phyloP scores from a whole-genome alignment of 805 yeast genomes.

The Schizosaccharomyces japonicus region DNA sequence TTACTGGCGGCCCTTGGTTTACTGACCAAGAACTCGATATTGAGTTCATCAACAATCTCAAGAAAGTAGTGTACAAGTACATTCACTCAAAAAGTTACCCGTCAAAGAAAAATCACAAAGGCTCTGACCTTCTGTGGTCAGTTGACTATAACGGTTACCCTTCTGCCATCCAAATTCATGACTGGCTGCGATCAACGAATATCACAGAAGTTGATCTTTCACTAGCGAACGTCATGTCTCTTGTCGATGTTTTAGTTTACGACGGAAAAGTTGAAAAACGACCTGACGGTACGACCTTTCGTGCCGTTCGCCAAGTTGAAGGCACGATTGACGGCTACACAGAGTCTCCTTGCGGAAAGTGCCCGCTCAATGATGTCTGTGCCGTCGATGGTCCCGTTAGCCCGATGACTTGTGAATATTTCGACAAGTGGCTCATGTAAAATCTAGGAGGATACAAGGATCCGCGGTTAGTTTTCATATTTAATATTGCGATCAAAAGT shows the following conservation, averaged over 20 bases:
- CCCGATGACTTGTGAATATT: conserved; percentile 14
- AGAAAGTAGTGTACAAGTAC: conserved; percentile 71
- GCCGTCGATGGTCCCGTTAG: conserved; percentile 15
- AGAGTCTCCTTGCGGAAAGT: conserved; percentile 17
- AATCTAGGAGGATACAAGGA: too few relatives aligned
- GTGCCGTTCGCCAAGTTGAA: conserved; percentile 29
- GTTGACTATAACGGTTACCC: conserved; percentile 41
- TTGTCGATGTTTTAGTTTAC: conserved; percentile 68
- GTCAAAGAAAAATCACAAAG: conserved; percentile 9
- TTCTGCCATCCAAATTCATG: conserved; percentile 46
- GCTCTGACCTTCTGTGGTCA: conserved; percentile 9
- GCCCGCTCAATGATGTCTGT: conserved; percentile 15
- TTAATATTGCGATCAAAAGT: too few relatives aligned
- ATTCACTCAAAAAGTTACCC: conserved; percentile 58
- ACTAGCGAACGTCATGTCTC: conserved; percentile 45
- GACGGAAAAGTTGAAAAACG: conserved; percentile 61
- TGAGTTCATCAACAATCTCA: conserved; percentile 67
- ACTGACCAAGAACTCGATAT: conserved; percentile 86
- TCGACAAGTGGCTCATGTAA: conserved; percentile 15
- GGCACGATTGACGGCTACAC: conserved; percentile 12
- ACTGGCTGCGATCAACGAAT: conserved; percentile 45
- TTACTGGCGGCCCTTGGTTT: conserved; percentile 98
- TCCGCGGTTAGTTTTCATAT: too few relatives aligned
- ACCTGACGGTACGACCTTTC: conserved; percentile 36
- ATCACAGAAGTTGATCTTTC: conserved; percentile 66